Evolutionary conservation across 2,329 filamentous ascomycete species (phyloP).

Genomic region (Trichoderma afroharzianum): DNA sequence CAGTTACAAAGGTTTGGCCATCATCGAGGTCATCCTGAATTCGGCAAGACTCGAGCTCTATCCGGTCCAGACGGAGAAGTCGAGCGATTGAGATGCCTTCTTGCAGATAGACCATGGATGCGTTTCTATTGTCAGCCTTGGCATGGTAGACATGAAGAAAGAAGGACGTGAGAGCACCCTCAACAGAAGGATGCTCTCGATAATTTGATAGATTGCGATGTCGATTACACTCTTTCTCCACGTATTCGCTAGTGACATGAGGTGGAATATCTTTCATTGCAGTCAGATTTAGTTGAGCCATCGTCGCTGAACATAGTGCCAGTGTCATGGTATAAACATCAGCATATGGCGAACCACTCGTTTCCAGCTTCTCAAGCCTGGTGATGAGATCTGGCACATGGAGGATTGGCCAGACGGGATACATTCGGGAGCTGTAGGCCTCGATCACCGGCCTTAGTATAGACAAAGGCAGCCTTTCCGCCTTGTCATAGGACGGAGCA

Average conservation of each 20-base stretch:
- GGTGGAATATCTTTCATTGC: not conserved
- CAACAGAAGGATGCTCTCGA: constrained; percentile 9
- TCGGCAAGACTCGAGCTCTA: not conserved
- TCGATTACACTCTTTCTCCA: constrained; percentile 12
- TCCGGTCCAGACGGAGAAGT: constrained; percentile 1
- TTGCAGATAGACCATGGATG: constrained; percentile 12
- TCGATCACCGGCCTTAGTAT: constrained; percentile 4
- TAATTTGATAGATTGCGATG: constrained; percentile 5
- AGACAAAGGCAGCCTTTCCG: not conserved
- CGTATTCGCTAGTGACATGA: constrained; percentile 3
- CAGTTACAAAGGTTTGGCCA: not conserved
- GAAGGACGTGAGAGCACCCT: constrained; percentile 11
- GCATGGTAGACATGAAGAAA: constrained; percentile 17
- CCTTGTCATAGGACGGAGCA: not conserved
- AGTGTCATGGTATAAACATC: constrained; percentile 10
- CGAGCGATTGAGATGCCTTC: constrained; percentile 15
- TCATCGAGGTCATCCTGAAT: not conserved
- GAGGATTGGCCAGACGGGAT: constrained; percentile 13
- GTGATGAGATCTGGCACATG: not conserved
- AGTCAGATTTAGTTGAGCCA: constrained; percentile 11
- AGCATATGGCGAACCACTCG: not conserved
- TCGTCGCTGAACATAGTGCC: constrained; percentile 12
- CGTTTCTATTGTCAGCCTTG: constrained; percentile 12
- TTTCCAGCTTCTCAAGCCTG: not conserved
- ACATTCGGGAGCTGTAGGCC: constrained; percentile 11